These are phyloP conservation scores for Dioszegia crocea DNA, from an alignment of 768 basidiomycete species.

Conservation along the genomic window DNA sequence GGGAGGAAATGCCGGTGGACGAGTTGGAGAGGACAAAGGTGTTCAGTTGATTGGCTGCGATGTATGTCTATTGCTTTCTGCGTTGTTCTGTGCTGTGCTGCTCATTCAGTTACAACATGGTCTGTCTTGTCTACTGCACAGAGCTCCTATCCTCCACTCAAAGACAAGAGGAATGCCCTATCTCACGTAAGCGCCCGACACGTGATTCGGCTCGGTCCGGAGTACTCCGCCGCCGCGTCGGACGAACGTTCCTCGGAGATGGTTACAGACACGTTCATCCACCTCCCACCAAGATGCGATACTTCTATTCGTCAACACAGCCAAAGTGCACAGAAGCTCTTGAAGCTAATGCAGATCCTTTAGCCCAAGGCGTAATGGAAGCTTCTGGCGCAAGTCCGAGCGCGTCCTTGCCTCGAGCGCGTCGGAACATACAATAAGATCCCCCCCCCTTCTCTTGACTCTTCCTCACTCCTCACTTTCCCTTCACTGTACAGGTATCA, in stretches of 20 bases:
- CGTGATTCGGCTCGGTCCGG: no score
- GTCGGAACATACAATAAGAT: background rate
- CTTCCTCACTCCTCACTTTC: background rate
- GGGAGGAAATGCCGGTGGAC: conserved; percentile 61
- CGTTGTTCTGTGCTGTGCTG: no score
- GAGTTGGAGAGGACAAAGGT: conserved; percentile 80
- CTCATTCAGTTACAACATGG: no score
- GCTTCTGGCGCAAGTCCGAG: background rate
- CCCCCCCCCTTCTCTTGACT: background rate
- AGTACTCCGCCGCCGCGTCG: no score
- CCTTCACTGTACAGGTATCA: no score
- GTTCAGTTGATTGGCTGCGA: conserved; percentile 62
- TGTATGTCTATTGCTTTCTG: background rate
- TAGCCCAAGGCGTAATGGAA: background rate
- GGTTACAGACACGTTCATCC: background rate
- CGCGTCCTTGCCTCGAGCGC: background rate
- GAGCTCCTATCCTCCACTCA: no score
- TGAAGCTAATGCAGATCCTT: no score
- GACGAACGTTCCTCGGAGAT: background rate
- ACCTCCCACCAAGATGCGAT: background rate
- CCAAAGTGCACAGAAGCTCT: background rate
- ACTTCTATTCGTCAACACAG: background rate
- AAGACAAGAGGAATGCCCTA: no score
- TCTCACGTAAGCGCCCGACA: no score
- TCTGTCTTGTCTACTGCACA: no score